Conservation (phyloP, 345 rosid species). For the Turritis glabra region DNA sequence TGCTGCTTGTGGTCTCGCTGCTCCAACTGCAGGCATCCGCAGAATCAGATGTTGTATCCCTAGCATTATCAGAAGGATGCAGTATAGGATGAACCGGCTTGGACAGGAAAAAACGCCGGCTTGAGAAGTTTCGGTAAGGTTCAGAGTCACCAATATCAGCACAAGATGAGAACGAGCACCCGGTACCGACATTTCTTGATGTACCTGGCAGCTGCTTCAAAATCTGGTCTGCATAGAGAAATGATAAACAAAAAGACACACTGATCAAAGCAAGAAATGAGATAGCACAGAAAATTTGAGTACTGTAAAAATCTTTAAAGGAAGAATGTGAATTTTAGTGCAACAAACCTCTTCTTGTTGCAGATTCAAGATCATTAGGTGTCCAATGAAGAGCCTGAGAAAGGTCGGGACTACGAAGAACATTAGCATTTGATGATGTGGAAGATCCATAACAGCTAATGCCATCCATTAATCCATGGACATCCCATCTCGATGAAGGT, state of each 20-base stretch:
- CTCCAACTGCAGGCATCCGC: conserved; percentile 57
- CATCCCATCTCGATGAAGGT: conserved; percentile 56
- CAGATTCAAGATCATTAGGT: conserved; percentile 57
- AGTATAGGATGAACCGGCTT: conserved; percentile 70
- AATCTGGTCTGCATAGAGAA: conserved; percentile 41
- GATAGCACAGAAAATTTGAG: background rate
- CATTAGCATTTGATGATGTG: conserved; percentile 58
- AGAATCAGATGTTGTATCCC: conserved; percentile 54
- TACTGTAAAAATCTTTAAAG: background rate
- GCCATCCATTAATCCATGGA: conserved; percentile 61
- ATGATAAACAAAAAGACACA: conserved; percentile 2
- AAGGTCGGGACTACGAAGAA: conserved; percentile 53
- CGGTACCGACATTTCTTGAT: conserved; percentile 46
- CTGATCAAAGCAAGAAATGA: background rate
- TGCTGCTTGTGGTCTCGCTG: conserved; percentile 47
- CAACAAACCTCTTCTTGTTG: conserved; percentile 48
- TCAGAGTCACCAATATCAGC: conserved; percentile 54
- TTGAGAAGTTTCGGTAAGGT: conserved; percentile 51
- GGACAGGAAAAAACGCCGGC: conserved; percentile 60
- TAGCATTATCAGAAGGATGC: conserved; percentile 62
- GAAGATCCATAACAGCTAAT: conserved; percentile 54
- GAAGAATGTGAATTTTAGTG: background rate
- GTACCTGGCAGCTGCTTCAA: conserved; percentile 40
- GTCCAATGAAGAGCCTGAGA: conserved; percentile 61
- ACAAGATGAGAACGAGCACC: conserved; percentile 45